Base-by-base conservation (phyloP, 1,139 yeast species). In the Diutina pseudorugosa region DNA sequence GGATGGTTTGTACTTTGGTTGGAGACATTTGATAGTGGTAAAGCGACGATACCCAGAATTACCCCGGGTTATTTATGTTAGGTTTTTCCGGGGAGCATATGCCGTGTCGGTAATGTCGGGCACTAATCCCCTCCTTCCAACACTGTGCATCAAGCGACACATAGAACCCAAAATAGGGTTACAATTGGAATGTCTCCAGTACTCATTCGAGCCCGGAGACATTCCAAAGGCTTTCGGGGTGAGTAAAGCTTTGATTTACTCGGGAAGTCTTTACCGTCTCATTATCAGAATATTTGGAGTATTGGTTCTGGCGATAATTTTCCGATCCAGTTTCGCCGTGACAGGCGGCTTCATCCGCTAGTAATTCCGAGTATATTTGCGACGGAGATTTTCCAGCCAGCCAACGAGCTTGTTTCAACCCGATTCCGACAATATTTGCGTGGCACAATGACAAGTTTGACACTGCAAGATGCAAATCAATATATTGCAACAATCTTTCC, bases 1-100 rank as follows among this genome's bases (percentile, higher is more conserved):
- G 49, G 16, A 27, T 18, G 19, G 20, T 40, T n/a, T n/a, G 42
- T 7, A n/a, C 30, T 66, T 19, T 16, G 7, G 47, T 16, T 9
- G 27, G 27, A 7, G 27, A 42, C 47, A 19, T 21, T n/a, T 16
- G 11, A 2, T 12, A 30, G 36, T 14, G 4, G n/a, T 30, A 14
- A 14, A 14, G n/a, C 8, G 4, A 4, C 11, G 5, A 11, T 9
- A 14, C 11, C 36, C 14, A 11, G 12, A 14, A 30, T 11, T 30
- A 11, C n/a, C 3, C 36, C 36, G 36, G 36, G 36, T 30, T 30
- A 30, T 30, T 8, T 30, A 30, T 30, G 2, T 30, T 30, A 30
- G 36, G n/a, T 30, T 30, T 30, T 30, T 14, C 36, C n/a, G 36
- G 36, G 36, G n/a, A 12, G n/a, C 36, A 30, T 30, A 9, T 30